Conservation (phyloP, 768 basidiomycete species). For the Trametes cubensis region DNA sequence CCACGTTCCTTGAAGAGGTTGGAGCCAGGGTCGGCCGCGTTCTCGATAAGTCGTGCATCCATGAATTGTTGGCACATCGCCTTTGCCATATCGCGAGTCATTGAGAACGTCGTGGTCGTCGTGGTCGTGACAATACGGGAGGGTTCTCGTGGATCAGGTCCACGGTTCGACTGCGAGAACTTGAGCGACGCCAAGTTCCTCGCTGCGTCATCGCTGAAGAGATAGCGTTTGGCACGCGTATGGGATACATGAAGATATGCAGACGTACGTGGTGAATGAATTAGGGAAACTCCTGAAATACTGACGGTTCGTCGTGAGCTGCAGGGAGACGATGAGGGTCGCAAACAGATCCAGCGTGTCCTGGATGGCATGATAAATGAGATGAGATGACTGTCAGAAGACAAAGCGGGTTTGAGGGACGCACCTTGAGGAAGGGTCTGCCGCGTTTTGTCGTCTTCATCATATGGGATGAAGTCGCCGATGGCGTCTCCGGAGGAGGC, state of each 20-base stretch:
- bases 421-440: conserved; percentile 89
- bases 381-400: conserved; percentile 7
- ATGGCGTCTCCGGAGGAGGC: conserved; percentile 45
- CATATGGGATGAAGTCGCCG: conserved; percentile 83
- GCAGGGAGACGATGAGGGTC: conserved; percentile 91
- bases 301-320: conserved; percentile 87
- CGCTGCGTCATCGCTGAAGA: conserved; percentile 88
- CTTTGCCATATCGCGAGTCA: conserved; percentile 99
- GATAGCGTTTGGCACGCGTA: conserved; percentile 18
- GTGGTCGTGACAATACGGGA: conserved; percentile 98
- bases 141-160: conserved; percentile 97
- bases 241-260: background rate
- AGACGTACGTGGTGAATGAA: conserved; percentile 90
- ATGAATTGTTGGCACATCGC: conserved; percentile 99
- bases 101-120: conserved; percentile 98
- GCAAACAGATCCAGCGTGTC: conserved; percentile 98
- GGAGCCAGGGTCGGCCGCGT: conserved; percentile 86
- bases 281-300: conserved; percentile 96
- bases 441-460: conserved; percentile 99
- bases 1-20: conserved; percentile 97
- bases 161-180: conserved; percentile 98
- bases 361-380: conserved; percentile 43
- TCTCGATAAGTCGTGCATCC: conserved; percentile 97
- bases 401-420: conserved; percentile 21
- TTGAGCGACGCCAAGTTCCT: conserved; percentile 93